phyloP scores from a whole-genome alignment of 805 yeast species.

The Dipodascopsis uninucleata region DNA sequence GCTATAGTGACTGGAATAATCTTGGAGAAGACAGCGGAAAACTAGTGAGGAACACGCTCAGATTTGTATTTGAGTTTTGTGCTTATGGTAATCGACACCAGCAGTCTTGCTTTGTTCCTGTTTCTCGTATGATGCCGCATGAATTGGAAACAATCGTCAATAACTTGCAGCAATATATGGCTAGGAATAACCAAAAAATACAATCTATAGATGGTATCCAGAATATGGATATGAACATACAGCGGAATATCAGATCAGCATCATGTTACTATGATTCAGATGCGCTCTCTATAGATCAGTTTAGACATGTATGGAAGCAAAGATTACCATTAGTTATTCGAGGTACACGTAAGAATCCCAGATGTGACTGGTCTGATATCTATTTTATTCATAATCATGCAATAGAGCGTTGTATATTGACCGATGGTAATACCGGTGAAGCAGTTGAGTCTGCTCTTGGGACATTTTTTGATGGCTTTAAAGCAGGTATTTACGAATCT shows the following conservation, averaged over 20 bases:
- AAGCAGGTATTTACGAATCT: constrained; percentile 5
- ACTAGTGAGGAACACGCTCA: constrained; percentile 18
- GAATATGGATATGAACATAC: neutral
- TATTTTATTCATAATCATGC: constrained; percentile 9
- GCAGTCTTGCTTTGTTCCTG: constrained; percentile 12
- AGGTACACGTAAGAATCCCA: constrained; percentile 2
- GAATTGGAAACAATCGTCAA: constrained; percentile 9
- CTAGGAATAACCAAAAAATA: constrained; percentile 2
- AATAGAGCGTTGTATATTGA: constrained; percentile 10
- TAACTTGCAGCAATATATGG: neutral
- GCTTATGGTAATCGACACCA: constrained; percentile 23
- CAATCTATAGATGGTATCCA: neutral
- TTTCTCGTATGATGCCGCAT: constrained; percentile 15
- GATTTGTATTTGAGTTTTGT: constrained; percentile 23
- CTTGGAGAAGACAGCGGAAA: constrained; percentile 12
- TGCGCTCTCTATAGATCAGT: constrained; percentile 10
- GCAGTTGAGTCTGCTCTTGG: constrained; percentile 6
- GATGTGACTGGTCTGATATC: constrained; percentile 12
- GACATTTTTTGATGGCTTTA: constrained; percentile 15
- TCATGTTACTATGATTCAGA: neutral
- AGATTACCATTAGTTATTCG: constrained; percentile 19
- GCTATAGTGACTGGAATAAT: constrained; percentile 19
- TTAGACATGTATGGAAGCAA: constrained; percentile 13
- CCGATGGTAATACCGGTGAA: constrained; percentile 3
- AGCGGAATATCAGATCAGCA: neutral